Base-by-base conservation (phyloP, 1,284 basidiomycete genomes). In the Testicularia cyperi region DNA sequence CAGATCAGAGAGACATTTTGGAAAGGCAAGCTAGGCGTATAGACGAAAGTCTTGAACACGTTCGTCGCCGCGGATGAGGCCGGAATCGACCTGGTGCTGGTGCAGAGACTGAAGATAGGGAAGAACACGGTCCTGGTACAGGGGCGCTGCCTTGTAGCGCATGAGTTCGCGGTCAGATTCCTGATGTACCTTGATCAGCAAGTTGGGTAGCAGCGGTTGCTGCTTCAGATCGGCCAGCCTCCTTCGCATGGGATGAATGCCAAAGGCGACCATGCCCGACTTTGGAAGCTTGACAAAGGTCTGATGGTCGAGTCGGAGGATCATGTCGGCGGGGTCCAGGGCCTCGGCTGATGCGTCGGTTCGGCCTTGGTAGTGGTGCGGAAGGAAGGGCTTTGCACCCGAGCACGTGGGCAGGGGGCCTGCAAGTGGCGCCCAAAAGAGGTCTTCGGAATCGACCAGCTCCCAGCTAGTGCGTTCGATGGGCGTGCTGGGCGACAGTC, bases 211-310 rank as follows among this genome's bases (percentile, higher is more conserved):
- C 24, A 80, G 72, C 4, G 79, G 79, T 38, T 65, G 71, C 43
- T 79, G 75, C 18, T 68, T 74, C n/a, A 80, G 60, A 42, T 78
- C 74, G 38, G 75, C 68, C 21, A 80, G 65, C 22, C 67, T 63
- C 22, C 76, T 72, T 46, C 79, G 57, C 39, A 80, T 76, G 2
- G 79, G 79, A 49, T 79, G 79, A 1, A 80, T 78, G 29, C 79
- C 79, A 44, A 80, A 80, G 19, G 78, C 77, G 43, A 80, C 79
- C 6, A 67, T 77, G 26, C 70, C 69, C 15, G 77, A 72, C 18
- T 71, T 61, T 2, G 79, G 79, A 4, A 80, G 74, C 68, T 80
- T 80, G 62, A 78, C 75, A 65, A 80, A 80, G 5, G 79, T 79
- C 67, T 80, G 73, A 44, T 70, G 57, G 46, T 67, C 68, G 23